Base-by-base conservation (phyloP, 2,329 filamentous ascomycete genomes). In the Nannizziopsis arthrosporioides region DNA sequence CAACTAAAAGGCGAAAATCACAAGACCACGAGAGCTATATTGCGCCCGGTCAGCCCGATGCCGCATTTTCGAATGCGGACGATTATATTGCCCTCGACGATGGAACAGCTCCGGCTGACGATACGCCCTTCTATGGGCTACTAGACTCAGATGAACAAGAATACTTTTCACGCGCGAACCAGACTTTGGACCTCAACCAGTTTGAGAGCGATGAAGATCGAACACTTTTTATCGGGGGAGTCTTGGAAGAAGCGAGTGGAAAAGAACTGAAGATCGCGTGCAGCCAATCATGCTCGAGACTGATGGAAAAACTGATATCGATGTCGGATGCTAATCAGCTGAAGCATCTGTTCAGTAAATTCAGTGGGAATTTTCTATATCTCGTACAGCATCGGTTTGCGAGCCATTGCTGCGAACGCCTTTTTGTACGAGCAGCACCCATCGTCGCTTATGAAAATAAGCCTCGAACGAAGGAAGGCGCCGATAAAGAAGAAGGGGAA, bases 211-310 rank as follows among this genome's bases (percentile, higher is more conserved):
- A 78, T 45, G 86, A 94, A 56, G 84, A 88, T 56, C 76, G 81
- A 50, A 70, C 73, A 47, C 59, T 83, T 42, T 88, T 87, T 59
- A 67, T 96, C 41, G 79, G 82, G 52, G 93, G 83, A 64, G 84
- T 96, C 44, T 94, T 85, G 67, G 75, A 77, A 56, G 90, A 96
- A 67, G 88, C 89, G 0, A 74, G 81, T 52, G 88, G 87, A 52
- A 96, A 96, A 68, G 92, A 96, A 66, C 73, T 98, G 61, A 98
- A 96, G 73, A 78, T 98, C 53, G 89, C 89, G 18, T 92, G 86
- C 68, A 94, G 88, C 64, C 92, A 98, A 68, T 92, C 86, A 2
- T 95, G 89, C 68, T 98, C 92, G 44, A 76, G 92, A 12, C 70
- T 98, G 46, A 84, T 96, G 81, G 92, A 98, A 70, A 77, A 88